Evolutionary conservation across 768 basidiomycete genomes (phyloP), one percentile per base, ranked within the genome.

Genomic region (Mycena olivaceomarginata): DNA sequence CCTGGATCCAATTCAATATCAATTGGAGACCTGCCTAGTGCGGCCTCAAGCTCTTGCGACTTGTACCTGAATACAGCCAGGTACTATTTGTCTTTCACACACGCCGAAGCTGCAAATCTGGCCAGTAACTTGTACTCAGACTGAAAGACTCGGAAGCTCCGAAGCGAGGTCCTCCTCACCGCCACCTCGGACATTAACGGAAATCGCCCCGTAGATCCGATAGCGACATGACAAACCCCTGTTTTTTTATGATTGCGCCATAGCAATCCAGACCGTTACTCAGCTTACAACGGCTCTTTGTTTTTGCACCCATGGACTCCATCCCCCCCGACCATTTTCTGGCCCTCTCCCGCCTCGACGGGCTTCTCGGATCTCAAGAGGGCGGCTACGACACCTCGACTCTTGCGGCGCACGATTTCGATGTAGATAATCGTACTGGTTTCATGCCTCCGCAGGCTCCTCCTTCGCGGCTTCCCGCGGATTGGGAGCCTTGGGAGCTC

Each of bases 361-460:
- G 83, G 20, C 67, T 84, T 4, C 69, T 85, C 10, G 83, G 82
- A 53, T 65, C 67, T 15, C 62, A 45, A 9, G 81, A 81, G 18
- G 82, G 83, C 4, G 77, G 77, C 22, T 81, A 87, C 59, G 92
- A 92, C 76, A 91, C 90, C 16, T 89, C 91, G 25, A 94, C 95
- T 15, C 91, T 95, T 74, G 94, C 95, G 12, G 93, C 94, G 4
- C 94, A 95, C 79, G 95, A 95, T 88, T 99, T 97, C 87, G 97
- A 99, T 83, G 95, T 99, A 75, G 97, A 98, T 83, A 93, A 94
- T 12, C 89, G 93, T 18, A 96, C 97, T 0, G 98, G 98, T 0
- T 99, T 99, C 84, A 94, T 99, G 92, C 95, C 98, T 3, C 94
- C 95, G 0, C 88, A 92, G 16, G 91, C 93, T 0, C 97, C 97